Evolutionary conservation across 164 flowering plant genomes (phyloP).

Genomic region (Vitis labrusca): DNA sequence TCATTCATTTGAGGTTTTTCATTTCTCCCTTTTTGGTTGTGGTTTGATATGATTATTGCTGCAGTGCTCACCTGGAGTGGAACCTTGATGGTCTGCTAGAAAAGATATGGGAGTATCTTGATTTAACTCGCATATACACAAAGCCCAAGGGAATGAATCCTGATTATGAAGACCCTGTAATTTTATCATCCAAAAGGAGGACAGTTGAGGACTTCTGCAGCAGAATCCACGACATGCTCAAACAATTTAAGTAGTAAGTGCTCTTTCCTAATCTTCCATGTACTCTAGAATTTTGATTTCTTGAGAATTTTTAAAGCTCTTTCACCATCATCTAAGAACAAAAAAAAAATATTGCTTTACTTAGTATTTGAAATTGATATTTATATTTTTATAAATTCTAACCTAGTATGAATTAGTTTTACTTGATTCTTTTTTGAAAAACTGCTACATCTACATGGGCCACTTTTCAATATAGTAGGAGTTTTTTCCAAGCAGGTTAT

Average conservation of each 20-base stretch:
- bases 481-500: too few relatives aligned
- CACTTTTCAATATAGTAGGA: too few relatives aligned
- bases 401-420: too few relatives aligned
- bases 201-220: slow-evolving; percentile 93
- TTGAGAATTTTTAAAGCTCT: neutral
- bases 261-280: neutral
- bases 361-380: slow-evolving; percentile 1
- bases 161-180: slow-evolving; percentile 96
- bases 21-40: neutral
- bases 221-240: slow-evolving; percentile 89
- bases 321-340: too few relatives aligned
- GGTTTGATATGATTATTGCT: slow-evolving; percentile 9
- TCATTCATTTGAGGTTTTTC: too few relatives aligned
- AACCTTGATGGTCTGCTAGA: slow-evolving; percentile 93
- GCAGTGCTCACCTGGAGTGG: slow-evolving; percentile 97
- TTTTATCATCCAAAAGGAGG: slow-evolving; percentile 78
- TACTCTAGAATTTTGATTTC: neutral
- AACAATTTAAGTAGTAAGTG: slow-evolving; percentile 95
- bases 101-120: slow-evolving; percentile 94
- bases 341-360: neutral
- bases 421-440: too few relatives aligned
- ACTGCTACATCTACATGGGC: too few relatives aligned
- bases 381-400: too few relatives aligned
- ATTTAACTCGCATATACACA: slow-evolving; percentile 91
- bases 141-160: slow-evolving; percentile 99